Evolutionary conservation across 495 filamentous ascomycete genomes (phyloP), one percentile per base, ranked within the genome.

Genomic region (Hypoxylon lienhwacheense): DNA sequence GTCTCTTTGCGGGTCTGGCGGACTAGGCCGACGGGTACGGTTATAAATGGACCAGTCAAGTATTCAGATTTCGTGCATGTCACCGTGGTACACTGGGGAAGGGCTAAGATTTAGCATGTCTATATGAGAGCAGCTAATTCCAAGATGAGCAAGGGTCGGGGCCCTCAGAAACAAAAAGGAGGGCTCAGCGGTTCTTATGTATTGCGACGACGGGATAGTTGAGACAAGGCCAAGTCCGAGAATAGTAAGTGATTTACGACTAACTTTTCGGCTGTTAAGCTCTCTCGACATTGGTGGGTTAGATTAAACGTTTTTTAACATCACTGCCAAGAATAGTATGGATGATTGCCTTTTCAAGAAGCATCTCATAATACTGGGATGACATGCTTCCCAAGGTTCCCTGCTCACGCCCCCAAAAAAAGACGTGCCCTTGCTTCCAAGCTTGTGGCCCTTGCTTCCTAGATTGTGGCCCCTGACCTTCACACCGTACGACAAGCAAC

Each of bases 401-500:
- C 5, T 22, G 19, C 26, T 24, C 14, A 22, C 34, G 34, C 28
- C 47, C 12, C 14, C 45, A 15, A 16, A 16, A 41, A 41, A 2
- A 41, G 17, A 41, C 37, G 37, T 19, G 12, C 37, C 37, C 37
- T n/a, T n/a, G n/a, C n/a, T n/a, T n/a, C n/a, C n/a, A n/a, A n/a
- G n/a, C n/a, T n/a, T n/a, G n/a, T n/a, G n/a, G n/a, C n/a, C n/a
- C n/a, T n/a, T n/a, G n/a, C n/a, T n/a, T n/a, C n/a, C n/a, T n/a
- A n/a, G n/a, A n/a, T n/a, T 7, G 21, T 41, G n/a, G 2, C 20
- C 37, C 37, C 37, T 41, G 25, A 39, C 53, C 57, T 29, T 60
- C 52, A 52, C 43, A 55, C 58, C 58, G 58, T 61, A 61, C 58
- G 58, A 61, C 57, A n/a, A n/a, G n/a, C n/a, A n/a, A n/a, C n/a